phyloP scores from a whole-genome alignment of 768 basidiomycete genomes.

The Hydnomerulius pinastri region DNA sequence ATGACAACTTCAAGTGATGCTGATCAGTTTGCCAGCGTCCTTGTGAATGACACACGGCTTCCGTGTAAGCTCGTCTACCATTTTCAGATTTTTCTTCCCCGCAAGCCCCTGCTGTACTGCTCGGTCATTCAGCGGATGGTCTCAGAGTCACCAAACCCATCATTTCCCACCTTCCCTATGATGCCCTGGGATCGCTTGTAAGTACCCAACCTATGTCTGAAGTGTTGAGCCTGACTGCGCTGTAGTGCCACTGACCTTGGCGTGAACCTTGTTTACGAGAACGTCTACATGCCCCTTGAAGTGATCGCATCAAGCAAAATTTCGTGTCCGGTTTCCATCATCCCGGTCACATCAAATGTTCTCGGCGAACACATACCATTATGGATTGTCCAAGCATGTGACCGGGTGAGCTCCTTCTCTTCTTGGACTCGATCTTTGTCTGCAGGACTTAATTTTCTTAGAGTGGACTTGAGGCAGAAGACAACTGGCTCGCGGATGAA shows the following conservation, averaged over 20 bases:
- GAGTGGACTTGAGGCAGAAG: not conserved
- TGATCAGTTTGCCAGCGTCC: not conserved
- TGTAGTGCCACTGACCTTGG: not conserved
- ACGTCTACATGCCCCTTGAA: not conserved
- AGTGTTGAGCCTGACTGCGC: not conserved
- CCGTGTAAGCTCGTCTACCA: not conserved
- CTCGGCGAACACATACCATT: not conserved
- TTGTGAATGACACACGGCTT: not conserved
- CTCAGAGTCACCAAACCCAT: not conserved
- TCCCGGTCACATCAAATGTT: not conserved
- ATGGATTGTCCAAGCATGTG: not conserved
- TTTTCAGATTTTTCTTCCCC: not conserved
- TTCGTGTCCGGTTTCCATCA: not conserved
- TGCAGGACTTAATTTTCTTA: too few relatives aligned
- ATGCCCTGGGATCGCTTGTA: slow-evolving; percentile 6
- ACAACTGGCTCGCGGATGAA: not conserved
- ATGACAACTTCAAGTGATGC: not conserved
- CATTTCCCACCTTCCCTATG: not conserved
- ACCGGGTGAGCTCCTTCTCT: not conserved
- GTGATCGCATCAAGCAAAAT: not conserved
- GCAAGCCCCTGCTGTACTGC: not conserved
- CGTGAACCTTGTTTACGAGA: not conserved
- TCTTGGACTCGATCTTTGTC: not conserved
- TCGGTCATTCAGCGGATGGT: not conserved
- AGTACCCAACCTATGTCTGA: not conserved